Evolutionary conservation across 257 asterid species (phyloP).

Genomic region (Capsicum rhomboideum): DNA sequence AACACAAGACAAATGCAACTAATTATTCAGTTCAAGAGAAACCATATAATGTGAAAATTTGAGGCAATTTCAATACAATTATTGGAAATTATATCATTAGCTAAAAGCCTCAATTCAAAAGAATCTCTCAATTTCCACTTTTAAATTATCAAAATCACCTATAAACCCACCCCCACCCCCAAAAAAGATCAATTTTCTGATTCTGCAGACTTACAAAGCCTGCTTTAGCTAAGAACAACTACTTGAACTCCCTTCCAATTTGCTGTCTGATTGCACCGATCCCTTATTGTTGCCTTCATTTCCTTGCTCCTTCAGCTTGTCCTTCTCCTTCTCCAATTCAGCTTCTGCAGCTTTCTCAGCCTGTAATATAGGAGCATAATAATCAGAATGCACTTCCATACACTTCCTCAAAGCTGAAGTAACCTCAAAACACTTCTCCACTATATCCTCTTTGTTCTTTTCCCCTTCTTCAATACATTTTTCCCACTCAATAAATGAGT

Average conservation of each 20-base stretch:
- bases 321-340: slow-evolving; percentile 42
- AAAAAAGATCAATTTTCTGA: not conserved
- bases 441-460: slow-evolving; percentile 48
- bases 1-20: not conserved
- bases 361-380: slow-evolving; percentile 57
- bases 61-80: slow-evolving; percentile 11
- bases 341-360: slow-evolving; percentile 62
- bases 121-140: slow-evolving; percentile 6
- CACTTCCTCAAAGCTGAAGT: slow-evolving; percentile 56
- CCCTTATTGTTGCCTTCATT: slow-evolving; percentile 5
- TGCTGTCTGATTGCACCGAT: not conserved
- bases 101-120: slow-evolving; percentile 14
- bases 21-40: not conserved
- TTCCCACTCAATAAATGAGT: slow-evolving; percentile 57
- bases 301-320: slow-evolving; percentile 20
- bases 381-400: slow-evolving; percentile 71
- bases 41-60: not conserved
- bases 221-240: slow-evolving; percentile 17
- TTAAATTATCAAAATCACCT: slow-evolving; percentile 3
- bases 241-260: slow-evolving; percentile 5
- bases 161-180: not conserved
- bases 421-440: slow-evolving; percentile 48
- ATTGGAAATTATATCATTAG: slow-evolving; percentile 18
- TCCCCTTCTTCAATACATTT: slow-evolving; percentile 70
- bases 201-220: slow-evolving; percentile 5